Conservation (phyloP, 208 protist species). For the Wallacemonas rigidus region DNA sequence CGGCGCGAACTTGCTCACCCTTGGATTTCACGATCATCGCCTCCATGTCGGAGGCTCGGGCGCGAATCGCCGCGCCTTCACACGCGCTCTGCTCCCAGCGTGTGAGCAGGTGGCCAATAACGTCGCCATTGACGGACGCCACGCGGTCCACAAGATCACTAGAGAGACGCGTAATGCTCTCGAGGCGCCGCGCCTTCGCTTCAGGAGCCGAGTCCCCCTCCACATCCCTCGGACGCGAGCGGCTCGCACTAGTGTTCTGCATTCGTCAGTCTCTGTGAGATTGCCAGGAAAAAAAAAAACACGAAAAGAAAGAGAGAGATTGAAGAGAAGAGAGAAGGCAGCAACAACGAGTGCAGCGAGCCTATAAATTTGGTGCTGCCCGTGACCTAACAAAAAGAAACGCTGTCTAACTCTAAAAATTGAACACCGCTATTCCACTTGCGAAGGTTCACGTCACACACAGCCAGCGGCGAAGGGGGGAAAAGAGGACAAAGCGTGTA, state of each 20-base stretch:
- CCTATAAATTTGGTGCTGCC: too few relatives aligned
- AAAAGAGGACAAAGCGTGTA: too few relatives aligned
- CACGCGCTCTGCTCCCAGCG: slow-evolving; percentile 28
- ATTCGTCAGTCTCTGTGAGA: neutral
- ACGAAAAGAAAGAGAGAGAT: slow-evolving; percentile 1
- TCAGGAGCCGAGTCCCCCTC: slow-evolving; percentile 15
- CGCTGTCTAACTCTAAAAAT: too few relatives aligned
- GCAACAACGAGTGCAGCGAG: too few relatives aligned
- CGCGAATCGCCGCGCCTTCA: neutral
- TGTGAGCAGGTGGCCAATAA: slow-evolving; percentile 25
- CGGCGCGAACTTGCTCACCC: slow-evolving; percentile 3
- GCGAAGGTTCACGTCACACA: too few relatives aligned
- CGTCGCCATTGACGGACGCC: slow-evolving; percentile 28
- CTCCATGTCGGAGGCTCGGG: slow-evolving; percentile 2
- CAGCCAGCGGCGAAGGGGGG: too few relatives aligned
- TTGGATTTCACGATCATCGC: neutral
- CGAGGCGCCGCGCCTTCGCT: slow-evolving; percentile 16
- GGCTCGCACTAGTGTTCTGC: neutral
- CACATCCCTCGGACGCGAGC: slow-evolving; percentile 15
- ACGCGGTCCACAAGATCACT: slow-evolving; percentile 24
- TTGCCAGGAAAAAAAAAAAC: slow-evolving; percentile 9
- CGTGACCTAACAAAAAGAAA: too few relatives aligned
- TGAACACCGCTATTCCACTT: too few relatives aligned
- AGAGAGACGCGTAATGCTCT: slow-evolving; percentile 21
- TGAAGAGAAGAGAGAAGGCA: neutral